Conservation (phyloP, 225 moss, liverwort and hornwort genomes). For the Marchantia polymorpha region DNA sequence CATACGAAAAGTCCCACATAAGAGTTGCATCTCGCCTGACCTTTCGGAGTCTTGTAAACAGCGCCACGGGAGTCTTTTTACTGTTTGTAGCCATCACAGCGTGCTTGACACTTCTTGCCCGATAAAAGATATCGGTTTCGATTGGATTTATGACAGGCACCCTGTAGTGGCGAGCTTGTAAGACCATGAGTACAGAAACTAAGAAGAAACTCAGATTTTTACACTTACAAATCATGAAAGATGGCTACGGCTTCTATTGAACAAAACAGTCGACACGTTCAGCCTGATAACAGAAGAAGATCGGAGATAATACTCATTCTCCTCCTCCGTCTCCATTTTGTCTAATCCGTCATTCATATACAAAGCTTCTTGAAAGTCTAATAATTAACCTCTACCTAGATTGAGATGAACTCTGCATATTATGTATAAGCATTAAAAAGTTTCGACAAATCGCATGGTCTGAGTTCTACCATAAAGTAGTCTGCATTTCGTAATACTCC, state of each 20-base stretch:
- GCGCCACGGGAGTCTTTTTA: conserved; percentile 61
- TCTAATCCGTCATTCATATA: neutral
- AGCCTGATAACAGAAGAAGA: too few relatives aligned
- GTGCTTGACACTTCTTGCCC: conserved; percentile 55
- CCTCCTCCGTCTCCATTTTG: neutral
- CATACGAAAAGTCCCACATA: neutral
- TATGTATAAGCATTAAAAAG: neutral
- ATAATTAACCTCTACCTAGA: neutral
- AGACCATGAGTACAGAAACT: neutral
- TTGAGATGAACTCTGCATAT: neutral
- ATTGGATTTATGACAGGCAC: conserved; percentile 77
- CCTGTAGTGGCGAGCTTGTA: conserved; percentile 38
- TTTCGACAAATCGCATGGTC: neutral
- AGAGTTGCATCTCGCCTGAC: conserved; percentile 31
- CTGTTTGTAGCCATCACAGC: conserved; percentile 33
- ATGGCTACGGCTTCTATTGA: too few relatives aligned
- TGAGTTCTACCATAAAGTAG: conserved; percentile 63
- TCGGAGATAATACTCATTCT: too few relatives aligned
- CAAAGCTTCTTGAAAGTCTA: neutral
- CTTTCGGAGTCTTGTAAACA: conserved; percentile 81
- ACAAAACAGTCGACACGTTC: too few relatives aligned
- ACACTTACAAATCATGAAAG: neutral
- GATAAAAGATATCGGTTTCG: conserved; percentile 70
- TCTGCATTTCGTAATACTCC: conserved; percentile 88
- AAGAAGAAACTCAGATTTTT: neutral